Conservation (phyloP, 768 basidiomycete species). For the Peribolospora baueri region DNA sequence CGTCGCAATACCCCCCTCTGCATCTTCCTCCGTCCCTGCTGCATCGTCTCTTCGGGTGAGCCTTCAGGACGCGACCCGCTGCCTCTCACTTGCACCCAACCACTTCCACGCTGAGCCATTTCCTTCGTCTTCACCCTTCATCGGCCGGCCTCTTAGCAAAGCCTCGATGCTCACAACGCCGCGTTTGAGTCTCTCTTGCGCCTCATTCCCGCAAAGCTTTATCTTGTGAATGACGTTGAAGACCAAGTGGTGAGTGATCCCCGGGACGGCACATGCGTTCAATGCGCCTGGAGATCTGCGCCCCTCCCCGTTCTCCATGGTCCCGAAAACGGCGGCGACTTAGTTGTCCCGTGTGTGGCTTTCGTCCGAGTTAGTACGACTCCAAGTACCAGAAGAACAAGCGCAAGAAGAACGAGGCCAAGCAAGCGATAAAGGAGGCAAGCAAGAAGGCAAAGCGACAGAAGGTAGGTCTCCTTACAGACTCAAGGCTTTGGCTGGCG, state of each 20-base stretch:
- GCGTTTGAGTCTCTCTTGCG: constrained; percentile 59
- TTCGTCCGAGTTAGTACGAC: constrained; percentile 22
- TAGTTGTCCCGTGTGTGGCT: constrained; percentile 3
- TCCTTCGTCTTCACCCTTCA: too few species aligned
- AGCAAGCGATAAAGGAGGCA: constrained; percentile 68
- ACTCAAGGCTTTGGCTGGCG: background rate
- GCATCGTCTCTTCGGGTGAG: too few species aligned
- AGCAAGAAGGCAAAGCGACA: constrained; percentile 68
- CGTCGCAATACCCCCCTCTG: too few species aligned
- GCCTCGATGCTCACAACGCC: constrained; percentile 56
- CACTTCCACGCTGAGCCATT: too few species aligned
- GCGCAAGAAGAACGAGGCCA: constrained; percentile 35
- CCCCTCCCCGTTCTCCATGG: too few species aligned
- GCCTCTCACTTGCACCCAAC: too few species aligned
- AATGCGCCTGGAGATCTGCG: constrained; percentile 4
- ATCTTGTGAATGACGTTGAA: constrained; percentile 41
- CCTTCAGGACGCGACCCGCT: too few species aligned
- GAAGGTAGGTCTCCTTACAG: constrained; percentile 31
- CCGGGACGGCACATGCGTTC: background rate
- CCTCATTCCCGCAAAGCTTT: constrained; percentile 75
- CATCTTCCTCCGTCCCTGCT: too few species aligned
- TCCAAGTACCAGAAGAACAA: constrained; percentile 55
- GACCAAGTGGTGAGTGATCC: constrained; percentile 35
- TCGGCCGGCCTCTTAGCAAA: background rate
- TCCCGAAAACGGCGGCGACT: too few species aligned